These are phyloP conservation scores for Euclidium syriacum DNA, from an alignment of 345 rosid genomes.

Conservation along the genomic window DNA sequence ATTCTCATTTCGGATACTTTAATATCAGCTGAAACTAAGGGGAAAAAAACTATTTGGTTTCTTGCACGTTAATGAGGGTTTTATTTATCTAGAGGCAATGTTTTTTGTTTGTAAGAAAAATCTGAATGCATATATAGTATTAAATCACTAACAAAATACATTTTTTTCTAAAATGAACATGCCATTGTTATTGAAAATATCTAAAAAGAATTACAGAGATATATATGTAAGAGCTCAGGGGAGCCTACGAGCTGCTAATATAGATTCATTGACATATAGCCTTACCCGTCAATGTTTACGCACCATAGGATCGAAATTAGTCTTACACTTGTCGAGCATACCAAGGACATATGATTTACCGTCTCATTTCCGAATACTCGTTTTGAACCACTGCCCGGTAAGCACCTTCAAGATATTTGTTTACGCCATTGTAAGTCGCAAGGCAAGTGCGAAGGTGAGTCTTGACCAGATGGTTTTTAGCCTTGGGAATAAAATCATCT, in stretches of 20 bases:
- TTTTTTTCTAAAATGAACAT: too few species aligned
- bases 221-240: not conserved
- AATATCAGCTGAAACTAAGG: too few species aligned
- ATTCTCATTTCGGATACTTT: too few species aligned
- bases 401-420: not conserved
- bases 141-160: too few species aligned
- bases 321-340: not conserved
- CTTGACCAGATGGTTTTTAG: not conserved
- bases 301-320: not conserved
- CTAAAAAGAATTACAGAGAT: not conserved
- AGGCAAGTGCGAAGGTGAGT: not conserved
- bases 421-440: not conserved
- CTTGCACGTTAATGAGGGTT: too few species aligned
- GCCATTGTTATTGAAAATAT: not conserved
- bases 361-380: slow-evolving; percentile 2
- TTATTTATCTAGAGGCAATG: too few species aligned
- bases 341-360: slow-evolving; percentile 1
- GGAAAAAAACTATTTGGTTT: too few species aligned
- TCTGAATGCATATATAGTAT: too few species aligned
- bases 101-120: too few species aligned
- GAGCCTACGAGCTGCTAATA: not conserved
- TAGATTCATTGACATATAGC: not conserved
- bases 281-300: not conserved
- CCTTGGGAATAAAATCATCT: not conserved
- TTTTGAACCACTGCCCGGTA: not conserved